Base-by-base conservation (phyloP, 2,329 filamentous ascomycete species). In the Dactylella cylindrospora region DNA sequence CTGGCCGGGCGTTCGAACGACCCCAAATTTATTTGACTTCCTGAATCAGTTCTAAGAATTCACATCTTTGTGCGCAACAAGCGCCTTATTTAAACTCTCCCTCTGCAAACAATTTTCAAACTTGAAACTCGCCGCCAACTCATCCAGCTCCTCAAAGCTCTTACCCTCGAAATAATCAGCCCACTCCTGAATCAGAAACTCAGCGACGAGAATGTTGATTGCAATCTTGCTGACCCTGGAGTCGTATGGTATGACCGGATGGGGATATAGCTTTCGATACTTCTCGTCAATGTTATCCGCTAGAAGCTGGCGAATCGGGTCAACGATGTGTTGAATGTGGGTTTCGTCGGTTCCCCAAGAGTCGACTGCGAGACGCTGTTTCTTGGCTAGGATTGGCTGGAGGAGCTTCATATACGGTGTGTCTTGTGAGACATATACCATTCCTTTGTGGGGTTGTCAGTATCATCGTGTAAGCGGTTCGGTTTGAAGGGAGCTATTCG, bases 21-120 rank as follows among this genome's bases (percentile, higher is more conserved):
- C n/a, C n/a, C n/a, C n/a, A n/a, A n/a, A n/a, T n/a, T n/a, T n/a
- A n/a, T n/a, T n/a, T n/a, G n/a, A n/a, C n/a, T n/a, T n/a, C n/a
- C n/a, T n/a, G 39, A 10, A 26, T 15, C 9, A 13, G 20, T 44
- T 25, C 39, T 44, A 25, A 6, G 7, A 13, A n/a, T 22, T 35
- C 3, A 67, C 39, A 47, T 65, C 66, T 25, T 66, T 68, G 39
- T 69, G 66, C 23, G 55, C 65, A 9, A 66, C 55, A 31, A 69
- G 36, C 8, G 57, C 67, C 61, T 75, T 72, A 64, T 81, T 82
- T 66, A 82, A 67, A 1, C 73, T 74, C 33, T 79, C 74, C 25
- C 80, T 70, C 68, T 76, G 76, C 31, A 78, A 57, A 66, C 80
- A 83, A 35, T 78, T 74, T 39, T 81, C 78, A 66, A 81, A 76